Evolutionary conservation across 495 filamentous ascomycete species (phyloP), one percentile per base, ranked within the genome.

Genomic region (Penicillium taxi): DNA sequence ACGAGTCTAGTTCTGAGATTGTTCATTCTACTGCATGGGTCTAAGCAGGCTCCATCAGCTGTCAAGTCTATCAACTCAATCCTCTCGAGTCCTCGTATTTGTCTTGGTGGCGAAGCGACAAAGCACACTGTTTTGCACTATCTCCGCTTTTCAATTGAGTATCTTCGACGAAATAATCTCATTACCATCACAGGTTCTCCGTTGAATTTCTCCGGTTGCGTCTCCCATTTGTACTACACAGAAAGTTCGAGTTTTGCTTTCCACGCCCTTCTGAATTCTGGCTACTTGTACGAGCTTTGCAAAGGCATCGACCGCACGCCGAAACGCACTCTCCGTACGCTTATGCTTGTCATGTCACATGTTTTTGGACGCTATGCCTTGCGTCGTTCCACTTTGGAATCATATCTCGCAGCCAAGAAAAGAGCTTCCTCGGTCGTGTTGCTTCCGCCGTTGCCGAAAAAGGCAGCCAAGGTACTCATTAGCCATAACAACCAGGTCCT

Each of bases 61-160:
- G 64, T 63, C 9, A 64, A 64, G n/a, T 72, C 74, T 0, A 70
- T 86, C 41, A 74, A 77, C 17, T 75, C 77, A 2, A 52, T 89
- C 14, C 56, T 89, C 2, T 82, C 79, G 5, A 78, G 82, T 43
- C 75, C 77, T 14, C 64, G 81, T 13, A 56, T 89, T 4, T 85
- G 77, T 43, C 61, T 88, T 6, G 82, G 81, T 22, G 80, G 80
- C 0, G 56, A 70, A 3, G 64, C 70, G 22, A 71, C 69, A 30
- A 77, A 77, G 40, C 72, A 76, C 38, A 76, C 80, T 7, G 73
- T 86, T 0, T 65, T 83, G 0, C 83, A 89, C 45, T 81, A 87
- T 50, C 55, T 89, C 6, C 67, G 84, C 8, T 88, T 87, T 43
- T 86, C 83, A 0, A 82, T 89, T 27, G 84, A 89, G 39, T 88